A percentile compares a stretch with the other conserved stretches of the same genome.
phyloP scores from a whole-genome alignment of 2,329 filamentous ascomycete genomes.

The Tolypocladium guangdongense region DNA sequence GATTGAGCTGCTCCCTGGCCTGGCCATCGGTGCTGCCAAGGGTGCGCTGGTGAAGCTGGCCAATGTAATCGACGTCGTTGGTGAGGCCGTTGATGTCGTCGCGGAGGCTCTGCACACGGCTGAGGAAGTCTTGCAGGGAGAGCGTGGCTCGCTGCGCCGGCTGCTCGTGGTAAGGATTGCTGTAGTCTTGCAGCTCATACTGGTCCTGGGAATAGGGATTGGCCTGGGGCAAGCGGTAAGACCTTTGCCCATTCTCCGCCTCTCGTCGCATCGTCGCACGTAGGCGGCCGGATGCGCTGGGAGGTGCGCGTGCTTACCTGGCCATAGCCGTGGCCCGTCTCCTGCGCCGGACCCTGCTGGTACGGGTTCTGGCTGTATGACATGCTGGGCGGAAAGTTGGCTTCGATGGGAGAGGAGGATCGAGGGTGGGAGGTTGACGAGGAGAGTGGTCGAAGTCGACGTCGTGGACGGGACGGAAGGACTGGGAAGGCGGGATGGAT shows the following conservation, averaged over 20 bases:
- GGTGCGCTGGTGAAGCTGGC: slow-evolving; percentile 59
- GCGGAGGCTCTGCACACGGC: slow-evolving; percentile 55
- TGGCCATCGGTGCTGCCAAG: slow-evolving; percentile 52
- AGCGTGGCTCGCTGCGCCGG: slow-evolving; percentile 24
- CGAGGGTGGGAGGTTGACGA: background rate
- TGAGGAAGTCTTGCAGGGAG: slow-evolving; percentile 56
- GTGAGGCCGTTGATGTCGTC: slow-evolving; percentile 56
- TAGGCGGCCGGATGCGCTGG: background rate
- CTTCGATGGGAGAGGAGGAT: background rate
- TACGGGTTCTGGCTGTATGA: slow-evolving; percentile 13
- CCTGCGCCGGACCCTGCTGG: slow-evolving; percentile 9
- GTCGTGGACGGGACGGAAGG: background rate
- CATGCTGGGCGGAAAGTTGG: slow-evolving; percentile 7
- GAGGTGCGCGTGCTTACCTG: slow-evolving; percentile 6
- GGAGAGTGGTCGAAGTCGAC: background rate
- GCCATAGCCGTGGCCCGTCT: slow-evolving; percentile 8
- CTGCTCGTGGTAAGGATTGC: slow-evolving; percentile 19
- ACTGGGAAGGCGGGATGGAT: background rate
- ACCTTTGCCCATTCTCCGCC: background rate
- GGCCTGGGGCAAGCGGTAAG: background rate
- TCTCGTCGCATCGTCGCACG: background rate
- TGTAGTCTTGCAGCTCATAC: slow-evolving; percentile 46
- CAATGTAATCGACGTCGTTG: slow-evolving; percentile 56
- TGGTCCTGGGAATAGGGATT: slow-evolving; percentile 8
- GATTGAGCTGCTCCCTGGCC: slow-evolving; percentile 49